These are phyloP conservation scores for Heracleum sosnowskyi DNA, from an alignment of 129 eudicot species.

Conservation along the genomic window DNA sequence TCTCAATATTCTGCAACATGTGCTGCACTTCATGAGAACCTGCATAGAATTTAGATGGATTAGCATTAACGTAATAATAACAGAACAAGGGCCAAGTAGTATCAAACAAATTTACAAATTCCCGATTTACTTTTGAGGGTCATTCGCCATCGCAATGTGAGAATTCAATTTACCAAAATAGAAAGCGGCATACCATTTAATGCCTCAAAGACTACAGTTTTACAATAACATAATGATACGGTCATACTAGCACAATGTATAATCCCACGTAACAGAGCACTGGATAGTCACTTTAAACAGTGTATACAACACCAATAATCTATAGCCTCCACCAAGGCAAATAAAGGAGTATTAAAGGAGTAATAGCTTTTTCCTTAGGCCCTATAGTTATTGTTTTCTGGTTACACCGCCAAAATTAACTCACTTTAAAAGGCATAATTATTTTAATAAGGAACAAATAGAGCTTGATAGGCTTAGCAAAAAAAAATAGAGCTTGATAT, in stretches of 20 bases:
- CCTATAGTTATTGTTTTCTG: neutral
- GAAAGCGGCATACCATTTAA: neutral
- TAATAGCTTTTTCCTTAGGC: neutral
- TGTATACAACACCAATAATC: neutral
- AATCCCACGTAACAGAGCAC: neutral
- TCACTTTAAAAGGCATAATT: too few species aligned
- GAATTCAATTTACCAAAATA: neutral
- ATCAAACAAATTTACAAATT: neutral
- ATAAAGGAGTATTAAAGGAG: neutral
- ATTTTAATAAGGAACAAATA: neutral
- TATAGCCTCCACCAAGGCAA: neutral
- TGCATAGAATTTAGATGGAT: conserved; percentile 10
- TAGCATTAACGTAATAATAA: neutral
- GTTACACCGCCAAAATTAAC: neutral
- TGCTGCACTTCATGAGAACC: conserved; percentile 70
- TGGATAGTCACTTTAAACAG: neutral
- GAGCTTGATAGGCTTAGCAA: too few species aligned
- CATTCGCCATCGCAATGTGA: neutral
- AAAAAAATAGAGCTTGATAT: too few species aligned
- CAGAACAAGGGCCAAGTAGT: neutral
- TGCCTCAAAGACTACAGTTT: neutral
- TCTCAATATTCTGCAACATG: conserved; percentile 29
- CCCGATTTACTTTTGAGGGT: neutral
- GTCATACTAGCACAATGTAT: neutral
- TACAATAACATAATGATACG: neutral